These are phyloP conservation scores for Suhomyces wounanorum DNA, from an alignment of 1,139 yeast species.

Conservation along the genomic window DNA sequence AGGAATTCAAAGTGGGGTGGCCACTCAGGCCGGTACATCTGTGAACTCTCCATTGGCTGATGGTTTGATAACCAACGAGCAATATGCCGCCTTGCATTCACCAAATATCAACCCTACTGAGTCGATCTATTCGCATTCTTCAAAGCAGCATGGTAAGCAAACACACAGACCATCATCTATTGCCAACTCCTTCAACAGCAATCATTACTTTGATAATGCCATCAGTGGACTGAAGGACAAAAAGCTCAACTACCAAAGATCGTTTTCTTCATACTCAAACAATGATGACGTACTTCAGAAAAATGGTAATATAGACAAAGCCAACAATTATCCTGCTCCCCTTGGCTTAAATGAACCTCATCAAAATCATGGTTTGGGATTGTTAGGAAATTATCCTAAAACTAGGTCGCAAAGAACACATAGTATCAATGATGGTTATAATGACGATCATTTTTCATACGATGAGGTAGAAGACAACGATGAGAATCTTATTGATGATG, in stretches of 20 bases:
- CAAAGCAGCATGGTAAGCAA: slow-evolving; percentile 12
- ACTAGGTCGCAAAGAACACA: slow-evolving; percentile 16
- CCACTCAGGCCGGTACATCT: slow-evolving; percentile 9
- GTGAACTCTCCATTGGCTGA: slow-evolving; percentile 9
- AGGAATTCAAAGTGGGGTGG: slow-evolving; percentile 7
- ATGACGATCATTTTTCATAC: slow-evolving; percentile 27
- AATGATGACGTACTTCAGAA: slow-evolving; percentile 13
- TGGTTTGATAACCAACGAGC: slow-evolving; percentile 8
- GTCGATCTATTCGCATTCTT: slow-evolving; percentile 19
- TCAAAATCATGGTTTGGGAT: slow-evolving; percentile 13
- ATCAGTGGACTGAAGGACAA: slow-evolving; percentile 21
- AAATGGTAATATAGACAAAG: slow-evolving; percentile 3
- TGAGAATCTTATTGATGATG: slow-evolving; percentile 33
- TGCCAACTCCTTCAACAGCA: slow-evolving; percentile 27
- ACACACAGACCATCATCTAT: slow-evolving; percentile 19
- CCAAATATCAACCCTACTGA: slow-evolving; percentile 10
- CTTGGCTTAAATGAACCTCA: slow-evolving; percentile 5
- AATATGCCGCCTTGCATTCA: slow-evolving; percentile 8
- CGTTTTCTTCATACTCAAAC: slow-evolving; percentile 19
- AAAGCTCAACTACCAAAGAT: slow-evolving; percentile 16
- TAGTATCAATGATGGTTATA: slow-evolving; percentile 19
- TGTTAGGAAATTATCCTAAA: slow-evolving; percentile 12
- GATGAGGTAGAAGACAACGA: slow-evolving; percentile 34
- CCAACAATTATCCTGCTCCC: slow-evolving; percentile 12
- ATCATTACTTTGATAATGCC: slow-evolving; percentile 21